Evolutionary conservation across 2,329 filamentous ascomycete genomes (phyloP), one percentile per base, ranked within the genome.

Genomic region (Neophaeococcomyces aloes): DNA sequence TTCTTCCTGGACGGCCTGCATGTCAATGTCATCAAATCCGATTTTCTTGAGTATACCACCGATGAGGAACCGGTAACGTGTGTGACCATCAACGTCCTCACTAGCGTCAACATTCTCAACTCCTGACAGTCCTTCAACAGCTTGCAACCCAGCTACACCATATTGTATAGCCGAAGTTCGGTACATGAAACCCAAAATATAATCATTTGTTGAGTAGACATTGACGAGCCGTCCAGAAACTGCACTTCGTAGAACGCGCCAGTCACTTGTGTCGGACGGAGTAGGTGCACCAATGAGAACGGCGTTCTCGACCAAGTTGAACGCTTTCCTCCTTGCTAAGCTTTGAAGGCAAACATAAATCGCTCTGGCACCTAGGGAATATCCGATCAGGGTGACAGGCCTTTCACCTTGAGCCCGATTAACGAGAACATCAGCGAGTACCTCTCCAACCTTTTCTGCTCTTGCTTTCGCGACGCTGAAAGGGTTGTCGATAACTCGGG

Each of bases 181-280:
- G 61, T 95, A 94, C 14, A 94, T 68, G 59, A 94, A 89, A 1
- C 79, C 87, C 1, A 95, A 76, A 25, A 95, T 79, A 56, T 86
- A 84, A 62, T 95, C 88, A 48, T 91, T 88, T 41, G 81, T 78
- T 1, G 85, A 89, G 63, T 82, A 94, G 7, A 89, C 86, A 54
- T 95, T 95, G 54, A 94, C 82, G 6, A 94, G 72, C 45, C 83
- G 76, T 2, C 88, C 87, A 1, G 81, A 77, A 0, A 94, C 86
- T 1, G 89, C 85, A 34, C 76, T 78, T 23, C 86, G 77, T 52
- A 94, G 77, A 29, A 76, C 70, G 34, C 80, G 74, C 88, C 88
- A 95, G 53, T 86, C 78, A 1, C 71, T 71, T 0, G 75, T 64
- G 34, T 81, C 75, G 0, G 81, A 84, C 0, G 88, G 86, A 0